phyloP scores from a whole-genome alignment of 768 basidiomycete species.

The Panaeolus cyanescens region DNA sequence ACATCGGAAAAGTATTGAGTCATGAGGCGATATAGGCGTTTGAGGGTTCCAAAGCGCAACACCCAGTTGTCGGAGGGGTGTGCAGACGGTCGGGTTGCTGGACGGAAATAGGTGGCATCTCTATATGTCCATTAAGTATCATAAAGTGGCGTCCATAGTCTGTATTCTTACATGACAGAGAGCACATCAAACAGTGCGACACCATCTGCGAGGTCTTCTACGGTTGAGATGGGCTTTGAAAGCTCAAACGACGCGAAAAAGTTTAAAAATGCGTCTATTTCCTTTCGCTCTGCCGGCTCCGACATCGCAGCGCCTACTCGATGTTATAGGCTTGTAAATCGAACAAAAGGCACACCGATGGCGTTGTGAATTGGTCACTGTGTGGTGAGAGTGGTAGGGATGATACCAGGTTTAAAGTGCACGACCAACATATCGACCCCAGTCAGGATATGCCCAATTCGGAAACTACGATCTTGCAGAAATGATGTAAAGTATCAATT shows the following conservation, averaged over 20 bases:
- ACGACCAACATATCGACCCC: neutral
- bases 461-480: neutral
- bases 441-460: neutral
- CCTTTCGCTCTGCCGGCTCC: conserved; percentile 48
- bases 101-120: conserved; percentile 79
- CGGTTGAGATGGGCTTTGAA: conserved; percentile 57
- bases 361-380: neutral
- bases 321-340: neutral
- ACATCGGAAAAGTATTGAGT: conserved; percentile 87
- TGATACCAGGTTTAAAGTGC: neutral
- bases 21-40: conserved; percentile 84
- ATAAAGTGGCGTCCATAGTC: neutral
- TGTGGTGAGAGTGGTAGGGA: neutral
- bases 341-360: neutral
- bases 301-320: conserved; percentile 26
- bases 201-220: conserved; percentile 81
- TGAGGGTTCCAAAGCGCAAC: conserved; percentile 78
- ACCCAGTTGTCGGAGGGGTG: conserved; percentile 89
- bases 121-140: conserved; percentile 36
- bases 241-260: conserved; percentile 80
- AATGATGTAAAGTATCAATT: too few relatives aligned
- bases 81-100: conserved; percentile 53
- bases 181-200: conserved; percentile 76
- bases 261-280: conserved; percentile 79
- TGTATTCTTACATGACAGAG: conserved; percentile 63